Evolutionary conservation across 2,329 filamentous ascomycete genomes (phyloP).

Genomic region (Clonostachys chloroleuca): DNA sequence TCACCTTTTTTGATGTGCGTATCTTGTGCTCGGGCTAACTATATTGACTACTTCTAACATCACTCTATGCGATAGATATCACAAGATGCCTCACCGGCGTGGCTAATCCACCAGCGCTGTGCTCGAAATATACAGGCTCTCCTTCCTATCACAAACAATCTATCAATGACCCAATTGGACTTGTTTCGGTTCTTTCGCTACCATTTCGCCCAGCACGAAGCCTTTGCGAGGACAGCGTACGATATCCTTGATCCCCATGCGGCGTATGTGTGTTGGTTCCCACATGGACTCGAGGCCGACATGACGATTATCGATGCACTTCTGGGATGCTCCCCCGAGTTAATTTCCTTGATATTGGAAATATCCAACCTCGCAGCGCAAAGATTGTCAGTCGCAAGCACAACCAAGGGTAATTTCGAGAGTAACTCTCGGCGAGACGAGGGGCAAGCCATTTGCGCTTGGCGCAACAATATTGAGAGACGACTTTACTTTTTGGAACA

Average conservation of each 20-base stretch:
- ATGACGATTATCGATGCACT: neutral
- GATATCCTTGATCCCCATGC: neutral
- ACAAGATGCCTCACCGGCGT: neutral
- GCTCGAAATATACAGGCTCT: neutral
- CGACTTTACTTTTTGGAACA: neutral
- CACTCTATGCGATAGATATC: neutral
- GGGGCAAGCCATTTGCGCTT: too few species aligned
- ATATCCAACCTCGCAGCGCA: neutral
- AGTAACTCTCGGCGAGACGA: neutral
- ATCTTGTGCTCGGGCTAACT: neutral
- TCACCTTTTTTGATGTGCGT: neutral
- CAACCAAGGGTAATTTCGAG: neutral
- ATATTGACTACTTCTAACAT: neutral
- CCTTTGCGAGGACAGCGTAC: neutral
- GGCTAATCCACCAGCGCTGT: neutral
- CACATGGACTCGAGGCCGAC: neutral
- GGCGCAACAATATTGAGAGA: neutral
- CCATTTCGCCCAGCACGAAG: neutral
- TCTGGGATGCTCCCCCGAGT: neutral
- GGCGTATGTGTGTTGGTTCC: neutral
- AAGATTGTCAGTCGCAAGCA: neutral
- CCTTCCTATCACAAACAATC: neutral
- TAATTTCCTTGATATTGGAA: neutral
- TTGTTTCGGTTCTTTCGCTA: neutral
- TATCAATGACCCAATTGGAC: neutral